Conservation (phyloP, 352 stramenopile species). For the Phytophthora rubi region DNA sequence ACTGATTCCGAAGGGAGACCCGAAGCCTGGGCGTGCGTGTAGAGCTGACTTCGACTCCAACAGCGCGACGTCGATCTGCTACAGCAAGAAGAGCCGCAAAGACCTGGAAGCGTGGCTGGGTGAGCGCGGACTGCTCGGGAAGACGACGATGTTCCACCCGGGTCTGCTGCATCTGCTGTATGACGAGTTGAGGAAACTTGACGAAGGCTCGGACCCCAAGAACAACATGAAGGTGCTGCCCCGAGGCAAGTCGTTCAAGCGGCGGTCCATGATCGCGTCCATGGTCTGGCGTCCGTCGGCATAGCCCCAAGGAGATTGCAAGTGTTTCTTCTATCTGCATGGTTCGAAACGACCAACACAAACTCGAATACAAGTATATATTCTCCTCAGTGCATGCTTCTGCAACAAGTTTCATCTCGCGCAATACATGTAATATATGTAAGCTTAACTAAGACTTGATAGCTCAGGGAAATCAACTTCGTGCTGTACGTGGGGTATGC, state of each 20-base stretch:
- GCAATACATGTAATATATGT: too few relatives aligned
- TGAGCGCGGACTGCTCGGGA: slow-evolving; percentile 12
- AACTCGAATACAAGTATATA: too few relatives aligned
- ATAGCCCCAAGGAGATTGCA: not conserved
- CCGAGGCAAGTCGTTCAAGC: slow-evolving; percentile 17
- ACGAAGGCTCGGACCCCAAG: slow-evolving; percentile 15
- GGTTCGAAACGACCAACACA: too few relatives aligned
- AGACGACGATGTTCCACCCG: slow-evolving; percentile 20
- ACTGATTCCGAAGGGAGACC: slow-evolving; percentile 15
- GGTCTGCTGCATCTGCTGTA: slow-evolving; percentile 22
- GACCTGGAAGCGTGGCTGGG: slow-evolving; percentile 18
- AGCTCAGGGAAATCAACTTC: too few relatives aligned
- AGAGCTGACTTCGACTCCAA: slow-evolving; percentile 24
- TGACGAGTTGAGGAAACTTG: slow-evolving; percentile 20
- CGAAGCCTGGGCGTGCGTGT: slow-evolving; percentile 11
- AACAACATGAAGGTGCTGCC: slow-evolving; percentile 14
- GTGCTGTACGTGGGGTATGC: too few relatives aligned
- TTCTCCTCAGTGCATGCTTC: too few relatives aligned
- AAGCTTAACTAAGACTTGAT: too few relatives aligned
- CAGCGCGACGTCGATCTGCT: slow-evolving; percentile 24
- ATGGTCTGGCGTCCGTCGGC: slow-evolving; percentile 19
- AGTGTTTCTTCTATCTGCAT: not conserved
- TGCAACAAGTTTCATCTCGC: too few relatives aligned
- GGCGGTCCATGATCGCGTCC: slow-evolving; percentile 18
- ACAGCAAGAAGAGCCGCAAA: slow-evolving; percentile 12